phyloP scores from a whole-genome alignment of 257 asterid genomes.

The Solanum chmielewskii region DNA sequence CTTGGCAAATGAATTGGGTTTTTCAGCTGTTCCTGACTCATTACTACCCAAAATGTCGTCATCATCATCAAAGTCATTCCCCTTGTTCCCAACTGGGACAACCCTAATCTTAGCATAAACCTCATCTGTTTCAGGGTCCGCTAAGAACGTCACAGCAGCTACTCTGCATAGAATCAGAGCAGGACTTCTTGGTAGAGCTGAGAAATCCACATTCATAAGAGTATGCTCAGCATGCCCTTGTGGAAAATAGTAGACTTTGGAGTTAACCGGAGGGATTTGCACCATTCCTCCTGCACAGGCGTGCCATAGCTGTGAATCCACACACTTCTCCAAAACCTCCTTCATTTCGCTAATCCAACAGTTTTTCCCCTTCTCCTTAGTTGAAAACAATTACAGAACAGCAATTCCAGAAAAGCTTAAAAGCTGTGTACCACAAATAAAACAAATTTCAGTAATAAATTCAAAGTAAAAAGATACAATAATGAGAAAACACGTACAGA shows the following conservation, averaged over 20 bases:
- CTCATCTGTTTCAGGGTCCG: conserved; percentile 46
- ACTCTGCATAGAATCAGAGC: conserved; percentile 50
- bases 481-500: neutral
- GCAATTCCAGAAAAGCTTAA: neutral
- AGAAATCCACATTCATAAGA: conserved; percentile 36
- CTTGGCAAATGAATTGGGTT: conserved; percentile 41
- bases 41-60: conserved; percentile 7
- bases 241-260: conserved; percentile 44
- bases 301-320: conserved; percentile 65
- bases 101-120: conserved; percentile 31
- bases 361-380: neutral
- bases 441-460: neutral
- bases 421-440: neutral
- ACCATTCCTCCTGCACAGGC: conserved; percentile 74
- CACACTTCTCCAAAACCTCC: conserved; percentile 25
- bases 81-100: conserved; percentile 22
- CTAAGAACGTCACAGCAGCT: conserved; percentile 34
- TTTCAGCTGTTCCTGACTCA: conserved; percentile 23
- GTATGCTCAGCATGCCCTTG: conserved; percentile 74
- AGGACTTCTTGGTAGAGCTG: conserved; percentile 27
- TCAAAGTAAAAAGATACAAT: neutral
- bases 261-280: conserved; percentile 42
- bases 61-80: conserved; percentile 10
- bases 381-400: neutral
- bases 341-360: neutral